Evolutionary conservation across 148 eudicot genomes (phyloP), one percentile per base, ranked within the genome.

Genomic region (Rhododendron molle): DNA sequence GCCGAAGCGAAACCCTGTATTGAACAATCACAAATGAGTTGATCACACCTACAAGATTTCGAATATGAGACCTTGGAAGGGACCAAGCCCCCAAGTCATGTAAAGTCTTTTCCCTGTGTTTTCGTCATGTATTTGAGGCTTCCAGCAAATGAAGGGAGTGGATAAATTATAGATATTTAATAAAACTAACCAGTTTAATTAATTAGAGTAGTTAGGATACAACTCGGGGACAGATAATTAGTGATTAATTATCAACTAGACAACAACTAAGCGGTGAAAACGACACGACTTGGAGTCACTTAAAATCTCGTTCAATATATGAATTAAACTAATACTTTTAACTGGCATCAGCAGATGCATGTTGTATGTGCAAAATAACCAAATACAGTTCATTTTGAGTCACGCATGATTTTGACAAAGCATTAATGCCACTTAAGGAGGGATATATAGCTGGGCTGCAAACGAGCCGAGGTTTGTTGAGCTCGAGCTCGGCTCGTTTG

Each of bases 401-500:
- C 83, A 52, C 34, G 69, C 67, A 81, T 56, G 83, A 81, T 81
- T 20, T 34, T 28, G 83, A 54, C 83, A 56, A 56, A 81, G 43
- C 62, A 56, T 16, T 65, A 38, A 38, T 38, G 71, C 71, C 30
- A 58, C 67, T 40, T 40, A 6, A 40, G 44, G 44, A 40, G 44
- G 1, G 44, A 40, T 7, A n/a, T n/a, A n/a, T n/a, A 40, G 44
- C 8, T 40, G 43, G 43, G 43, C 43, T 38, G 43, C 43, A 38
- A 38, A 38, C 43, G 43, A 38, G 0, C 43, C 43, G 7, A 38
- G 6, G 0, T 2, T 34, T 34, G 36, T 34, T 2, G 36, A 34
- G 36, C 36, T 34, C 3, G 36, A 34, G 36, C 3, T 34, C 2
- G 3, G 2, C 1, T 34, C 34, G 1, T 34, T 34, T 34, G 34